phyloP scores from a whole-genome alignment of 75 land plant genomes.

The Pseudotsuga menziesii region DNA sequence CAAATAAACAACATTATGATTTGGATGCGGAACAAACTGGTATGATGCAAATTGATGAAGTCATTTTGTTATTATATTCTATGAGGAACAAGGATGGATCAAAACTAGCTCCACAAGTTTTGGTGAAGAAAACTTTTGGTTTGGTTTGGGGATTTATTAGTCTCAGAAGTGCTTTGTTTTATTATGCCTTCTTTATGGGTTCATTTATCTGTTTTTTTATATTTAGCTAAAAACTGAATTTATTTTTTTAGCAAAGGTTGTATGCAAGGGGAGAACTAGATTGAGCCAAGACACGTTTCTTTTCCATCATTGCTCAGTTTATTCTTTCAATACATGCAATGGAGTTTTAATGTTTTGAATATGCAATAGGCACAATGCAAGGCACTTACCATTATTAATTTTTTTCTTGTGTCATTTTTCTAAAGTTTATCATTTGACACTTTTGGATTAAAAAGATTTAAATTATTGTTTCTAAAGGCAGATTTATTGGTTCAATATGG shows the following conservation, averaged over 20 bases:
- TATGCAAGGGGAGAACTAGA: neutral
- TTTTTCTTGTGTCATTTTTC: neutral
- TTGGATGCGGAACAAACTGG: too few species aligned
- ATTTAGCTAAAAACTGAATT: neutral
- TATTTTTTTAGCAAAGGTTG: neutral
- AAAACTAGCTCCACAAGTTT: too few species aligned
- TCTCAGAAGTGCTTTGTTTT: neutral
- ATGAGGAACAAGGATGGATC: too few species aligned
- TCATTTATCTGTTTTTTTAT: neutral
- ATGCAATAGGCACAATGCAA: neutral
- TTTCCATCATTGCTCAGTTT: neutral
- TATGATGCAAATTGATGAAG: too few species aligned
- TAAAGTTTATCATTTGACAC: neutral
- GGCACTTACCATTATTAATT: neutral
- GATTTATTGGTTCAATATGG: slow-evolving; percentile 86
- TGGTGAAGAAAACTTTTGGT: too few species aligned
- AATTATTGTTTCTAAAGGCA: slow-evolving; percentile 48
- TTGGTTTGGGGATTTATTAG: too few species aligned
- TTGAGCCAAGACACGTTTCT: slow-evolving; percentile 3
- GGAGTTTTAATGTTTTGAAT: neutral
- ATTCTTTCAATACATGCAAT: neutral
- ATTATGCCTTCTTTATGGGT: neutral
- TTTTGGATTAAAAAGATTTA: neutral
- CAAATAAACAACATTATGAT: too few species aligned
- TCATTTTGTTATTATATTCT: too few species aligned